A percentile compares a stretch with the other conserved stretches of the same genome.
phyloP scores from a whole-genome alignment of 768 basidiomycete species.

The Tylopilus rubrobrunneus region DNA sequence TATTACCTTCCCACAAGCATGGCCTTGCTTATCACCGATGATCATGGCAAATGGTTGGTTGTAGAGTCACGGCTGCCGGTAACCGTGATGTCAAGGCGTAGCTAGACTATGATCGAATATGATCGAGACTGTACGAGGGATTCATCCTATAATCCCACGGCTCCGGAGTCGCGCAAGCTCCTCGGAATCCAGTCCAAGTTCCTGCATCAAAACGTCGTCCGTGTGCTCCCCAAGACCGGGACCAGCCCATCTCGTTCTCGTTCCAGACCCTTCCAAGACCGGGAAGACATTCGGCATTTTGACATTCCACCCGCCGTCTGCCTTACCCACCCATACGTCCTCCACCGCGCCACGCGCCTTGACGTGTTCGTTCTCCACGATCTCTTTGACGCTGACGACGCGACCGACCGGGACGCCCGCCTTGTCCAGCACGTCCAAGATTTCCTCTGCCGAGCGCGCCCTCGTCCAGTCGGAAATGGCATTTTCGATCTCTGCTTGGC shows the following conservation, averaged over 20 bases:
- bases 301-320: conserved; percentile 50
- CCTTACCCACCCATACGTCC: conserved; percentile 50
- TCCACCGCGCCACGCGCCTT: conserved; percentile 52
- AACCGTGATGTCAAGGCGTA: no score
- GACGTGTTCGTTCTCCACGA: conserved; percentile 56
- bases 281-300: conserved; percentile 69
- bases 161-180: conserved; percentile 38
- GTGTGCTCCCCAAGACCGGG: conserved; percentile 64
- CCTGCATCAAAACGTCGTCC: conserved; percentile 41
- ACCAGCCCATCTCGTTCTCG: conserved; percentile 63
- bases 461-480: conserved; percentile 63
- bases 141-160: conserved; percentile 39
- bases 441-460: conserved; percentile 47
- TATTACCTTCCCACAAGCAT: no score
- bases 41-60: no score
- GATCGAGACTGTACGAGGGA: no score
- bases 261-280: conserved; percentile 53
- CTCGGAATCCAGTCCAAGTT: conserved; percentile 38
- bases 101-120: no score
- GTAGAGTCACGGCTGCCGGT: no score
- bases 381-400: conserved; percentile 59
- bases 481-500: conserved; percentile 50
- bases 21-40: no score
- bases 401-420: conserved; percentile 63
- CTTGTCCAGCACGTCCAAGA: conserved; percentile 43